A percentile compares a stretch with the other conserved stretches of the same genome.
Conservation (phyloP, 257 asterid genomes). For the Solanum lycopersicoides region DNA sequence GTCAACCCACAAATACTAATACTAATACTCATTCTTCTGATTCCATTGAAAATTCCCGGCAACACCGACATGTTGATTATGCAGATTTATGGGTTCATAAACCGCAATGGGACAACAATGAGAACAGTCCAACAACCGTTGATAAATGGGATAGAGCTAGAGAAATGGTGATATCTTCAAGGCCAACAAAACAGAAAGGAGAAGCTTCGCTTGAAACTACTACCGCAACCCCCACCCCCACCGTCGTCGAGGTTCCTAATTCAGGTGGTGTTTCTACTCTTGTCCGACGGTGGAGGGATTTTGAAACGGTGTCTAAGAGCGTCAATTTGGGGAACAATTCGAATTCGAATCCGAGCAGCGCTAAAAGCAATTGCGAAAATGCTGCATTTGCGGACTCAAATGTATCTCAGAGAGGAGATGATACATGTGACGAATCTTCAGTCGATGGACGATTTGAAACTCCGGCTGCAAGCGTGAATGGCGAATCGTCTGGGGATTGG, state of each 20-base stretch:
- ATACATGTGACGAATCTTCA: background rate
- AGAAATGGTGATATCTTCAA: slow-evolving; percentile 14
- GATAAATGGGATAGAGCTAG: slow-evolving; percentile 15
- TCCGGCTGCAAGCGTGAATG: background rate
- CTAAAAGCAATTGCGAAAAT: background rate
- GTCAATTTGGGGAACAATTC: background rate
- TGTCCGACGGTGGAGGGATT: slow-evolving; percentile 6
- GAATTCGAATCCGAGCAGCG: background rate
- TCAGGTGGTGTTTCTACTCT: slow-evolving; percentile 8
- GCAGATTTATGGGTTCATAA: slow-evolving; percentile 5
- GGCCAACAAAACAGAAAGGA: background rate
- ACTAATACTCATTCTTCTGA: background rate
- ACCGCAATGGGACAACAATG: slow-evolving; percentile 10
- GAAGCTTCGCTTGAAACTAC: background rate
- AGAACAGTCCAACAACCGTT: background rate
- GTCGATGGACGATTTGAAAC: background rate
- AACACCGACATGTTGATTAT: background rate
- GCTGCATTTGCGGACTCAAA: background rate
- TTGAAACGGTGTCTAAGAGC: background rate
- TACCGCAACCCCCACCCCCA: background rate
- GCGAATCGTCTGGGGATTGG: background rate
- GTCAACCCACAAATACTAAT: background rate
- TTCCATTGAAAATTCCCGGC: background rate
- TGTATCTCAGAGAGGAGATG: background rate
- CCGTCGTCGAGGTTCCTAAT: background rate